These are phyloP conservation scores for Echium plantagineum DNA, from an alignment of 257 asterid genomes.

Conservation along the genomic window DNA sequence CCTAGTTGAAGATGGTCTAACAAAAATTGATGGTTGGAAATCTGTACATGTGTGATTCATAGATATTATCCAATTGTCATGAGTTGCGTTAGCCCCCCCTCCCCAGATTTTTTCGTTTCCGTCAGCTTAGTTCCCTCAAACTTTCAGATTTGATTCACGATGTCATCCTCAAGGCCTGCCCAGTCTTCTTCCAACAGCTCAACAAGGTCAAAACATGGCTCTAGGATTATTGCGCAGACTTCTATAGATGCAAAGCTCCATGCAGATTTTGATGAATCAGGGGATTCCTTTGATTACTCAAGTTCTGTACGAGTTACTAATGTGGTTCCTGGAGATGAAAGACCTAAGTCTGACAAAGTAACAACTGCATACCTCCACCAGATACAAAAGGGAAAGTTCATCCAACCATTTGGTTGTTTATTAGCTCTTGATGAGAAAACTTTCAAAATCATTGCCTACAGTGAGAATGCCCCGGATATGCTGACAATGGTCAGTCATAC, in stretches of 20 bases:
- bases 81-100: not conserved
- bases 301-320: conserved; percentile 43
- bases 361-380: conserved; percentile 79
- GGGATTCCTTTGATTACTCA: conserved; percentile 76
- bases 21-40: not conserved
- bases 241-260: conserved; percentile 75
- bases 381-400: conserved; percentile 64
- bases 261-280: conserved; percentile 73
- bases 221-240: conserved; percentile 67
- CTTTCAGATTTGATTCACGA: conserved; percentile 32
- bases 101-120: not conserved
- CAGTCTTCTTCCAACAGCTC: conserved; percentile 63
- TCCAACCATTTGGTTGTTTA: conserved; percentile 82
- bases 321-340: conserved; percentile 18
- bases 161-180: conserved; percentile 51
- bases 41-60: not conserved
- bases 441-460: conserved; percentile 63
- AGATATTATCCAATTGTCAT: not conserved
- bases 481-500: conserved; percentile 78
- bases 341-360: conserved; percentile 45
- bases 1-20: no score
- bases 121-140: not conserved
- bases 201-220: conserved; percentile 60
- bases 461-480: conserved; percentile 85
- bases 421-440: conserved; percentile 76